A percentile compares a stretch with the other conserved stretches of the same genome.
phyloP scores from a whole-genome alignment of 2,329 filamentous ascomycete genomes.

The Ceratocystis lukuohia region DNA sequence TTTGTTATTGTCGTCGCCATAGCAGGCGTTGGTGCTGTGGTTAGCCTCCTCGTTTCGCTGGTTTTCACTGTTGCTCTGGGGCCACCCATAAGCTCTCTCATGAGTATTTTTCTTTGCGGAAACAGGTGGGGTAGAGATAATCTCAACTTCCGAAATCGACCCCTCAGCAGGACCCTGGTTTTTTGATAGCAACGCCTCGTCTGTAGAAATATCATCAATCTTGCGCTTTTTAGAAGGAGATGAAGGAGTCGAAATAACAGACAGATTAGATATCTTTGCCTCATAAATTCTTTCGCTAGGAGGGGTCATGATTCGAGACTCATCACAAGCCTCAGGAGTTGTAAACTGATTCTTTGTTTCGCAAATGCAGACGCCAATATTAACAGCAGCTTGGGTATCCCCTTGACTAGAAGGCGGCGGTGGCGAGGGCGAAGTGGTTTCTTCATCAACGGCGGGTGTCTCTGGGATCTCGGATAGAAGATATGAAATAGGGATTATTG shows the following conservation, averaged over 20 bases:
- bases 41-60: too few relatives aligned
- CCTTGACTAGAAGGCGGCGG: background rate
- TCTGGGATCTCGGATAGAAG: background rate
- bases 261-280: background rate
- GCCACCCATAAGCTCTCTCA: too few relatives aligned
- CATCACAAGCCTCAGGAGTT: background rate
- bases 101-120: background rate
- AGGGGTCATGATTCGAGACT: background rate
- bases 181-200: background rate
- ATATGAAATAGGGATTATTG: constrained; percentile 1
- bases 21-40: too few relatives aligned
- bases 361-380: background rate
- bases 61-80: too few relatives aligned
- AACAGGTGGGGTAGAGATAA: background rate
- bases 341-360: background rate
- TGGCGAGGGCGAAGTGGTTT: background rate
- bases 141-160: background rate
- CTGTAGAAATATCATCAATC: constrained; percentile 16
- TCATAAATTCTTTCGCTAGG: background rate
- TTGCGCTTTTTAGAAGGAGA: constrained; percentile 16
- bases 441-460: background rate
- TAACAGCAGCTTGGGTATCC: background rate
- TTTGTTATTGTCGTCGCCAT: background rate
- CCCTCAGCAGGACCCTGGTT: background rate
- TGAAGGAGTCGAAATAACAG: background rate